phyloP scores from a whole-genome alignment of 192 early-diverging fungal genomes.

The Coemansia sp. region DNA sequence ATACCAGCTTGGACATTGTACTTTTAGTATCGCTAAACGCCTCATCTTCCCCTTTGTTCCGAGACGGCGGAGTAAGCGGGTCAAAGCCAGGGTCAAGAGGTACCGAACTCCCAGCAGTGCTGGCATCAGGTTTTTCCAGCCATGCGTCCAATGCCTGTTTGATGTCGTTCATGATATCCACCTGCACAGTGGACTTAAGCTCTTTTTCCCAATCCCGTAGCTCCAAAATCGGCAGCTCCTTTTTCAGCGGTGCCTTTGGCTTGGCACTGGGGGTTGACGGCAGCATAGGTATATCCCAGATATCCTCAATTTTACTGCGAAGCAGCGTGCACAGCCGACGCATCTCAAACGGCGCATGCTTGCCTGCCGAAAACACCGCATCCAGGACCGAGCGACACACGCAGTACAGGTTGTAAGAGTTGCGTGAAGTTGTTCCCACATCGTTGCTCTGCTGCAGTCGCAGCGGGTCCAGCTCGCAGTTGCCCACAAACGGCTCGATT shows the following conservation, averaged over 20 bases:
- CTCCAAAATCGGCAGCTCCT: constrained; percentile 41
- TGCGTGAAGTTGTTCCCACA: constrained; percentile 26
- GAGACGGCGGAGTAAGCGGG: neutral
- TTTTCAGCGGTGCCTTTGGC: constrained; percentile 1
- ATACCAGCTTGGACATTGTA: constrained; percentile 22
- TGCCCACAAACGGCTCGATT: constrained; percentile 42
- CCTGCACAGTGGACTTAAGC: constrained; percentile 37
- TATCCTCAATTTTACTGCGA: constrained; percentile 36
- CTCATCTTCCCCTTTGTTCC: neutral
- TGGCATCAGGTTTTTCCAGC: constrained; percentile 33
- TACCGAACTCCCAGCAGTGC: neutral
- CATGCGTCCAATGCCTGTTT: constrained; percentile 42
- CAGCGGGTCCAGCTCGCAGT: constrained; percentile 53
- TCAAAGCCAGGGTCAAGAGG: neutral
- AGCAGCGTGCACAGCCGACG: constrained; percentile 48
- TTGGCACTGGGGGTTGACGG: constrained; percentile 10
- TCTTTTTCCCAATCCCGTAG: constrained; percentile 47
- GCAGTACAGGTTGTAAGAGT: constrained; percentile 50
- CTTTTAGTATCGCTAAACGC: constrained; percentile 12
- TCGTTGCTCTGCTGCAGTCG: constrained; percentile 24
- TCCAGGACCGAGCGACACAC: constrained; percentile 52
- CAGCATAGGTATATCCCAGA: constrained; percentile 29
- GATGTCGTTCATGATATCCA: constrained; percentile 45
- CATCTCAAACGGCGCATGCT: constrained; percentile 48
- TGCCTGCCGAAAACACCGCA: constrained; percentile 45